phyloP scores from a whole-genome alignment of 2,329 filamentous ascomycete species.

The Didymellaceae sp. region DNA sequence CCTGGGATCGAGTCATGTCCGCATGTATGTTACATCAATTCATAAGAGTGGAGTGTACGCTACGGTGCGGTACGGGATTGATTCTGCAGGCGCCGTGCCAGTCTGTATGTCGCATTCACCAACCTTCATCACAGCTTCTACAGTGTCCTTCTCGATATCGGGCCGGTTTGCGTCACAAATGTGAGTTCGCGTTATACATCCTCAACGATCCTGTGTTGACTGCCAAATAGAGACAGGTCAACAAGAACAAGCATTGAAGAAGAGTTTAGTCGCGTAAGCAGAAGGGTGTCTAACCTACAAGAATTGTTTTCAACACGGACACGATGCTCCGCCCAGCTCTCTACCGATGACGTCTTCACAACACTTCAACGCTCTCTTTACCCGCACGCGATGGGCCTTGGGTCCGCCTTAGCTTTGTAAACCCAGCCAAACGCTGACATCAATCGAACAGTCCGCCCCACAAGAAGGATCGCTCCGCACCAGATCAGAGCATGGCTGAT shows the following conservation, averaged over 20 bases:
- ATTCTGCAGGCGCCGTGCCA: too few relatives aligned
- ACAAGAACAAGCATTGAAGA: too few relatives aligned
- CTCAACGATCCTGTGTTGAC: too few relatives aligned
- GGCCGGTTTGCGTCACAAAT: too few relatives aligned
- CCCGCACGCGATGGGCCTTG: slow-evolving; percentile 20
- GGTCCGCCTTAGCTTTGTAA: slow-evolving; percentile 25
- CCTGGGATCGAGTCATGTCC: slow-evolving; percentile 6
- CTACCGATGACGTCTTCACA: slow-evolving; percentile 24
- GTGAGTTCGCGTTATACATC: too few relatives aligned
- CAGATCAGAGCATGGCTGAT: slow-evolving; percentile 2
- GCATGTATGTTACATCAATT: slow-evolving; percentile 7
- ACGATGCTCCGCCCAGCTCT: slow-evolving; percentile 30
- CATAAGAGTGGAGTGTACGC: slow-evolving; percentile 8
- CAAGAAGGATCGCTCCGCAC: background rate
- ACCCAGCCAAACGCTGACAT: slow-evolving; percentile 20
- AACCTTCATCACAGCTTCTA: too few relatives aligned
- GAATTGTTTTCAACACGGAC: slow-evolving; percentile 33
- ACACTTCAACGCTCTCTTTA: slow-evolving; percentile 13
- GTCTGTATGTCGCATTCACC: too few relatives aligned
- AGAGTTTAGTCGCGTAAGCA: too few relatives aligned
- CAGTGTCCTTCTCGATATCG: too few relatives aligned
- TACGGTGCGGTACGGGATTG: background rate
- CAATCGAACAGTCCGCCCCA: slow-evolving; percentile 3
- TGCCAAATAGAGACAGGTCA: too few relatives aligned
- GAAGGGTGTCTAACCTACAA: too few relatives aligned